phyloP scores from a whole-genome alignment of 2,329 filamentous ascomycete genomes.

The Elsinoe necatrix region DNA sequence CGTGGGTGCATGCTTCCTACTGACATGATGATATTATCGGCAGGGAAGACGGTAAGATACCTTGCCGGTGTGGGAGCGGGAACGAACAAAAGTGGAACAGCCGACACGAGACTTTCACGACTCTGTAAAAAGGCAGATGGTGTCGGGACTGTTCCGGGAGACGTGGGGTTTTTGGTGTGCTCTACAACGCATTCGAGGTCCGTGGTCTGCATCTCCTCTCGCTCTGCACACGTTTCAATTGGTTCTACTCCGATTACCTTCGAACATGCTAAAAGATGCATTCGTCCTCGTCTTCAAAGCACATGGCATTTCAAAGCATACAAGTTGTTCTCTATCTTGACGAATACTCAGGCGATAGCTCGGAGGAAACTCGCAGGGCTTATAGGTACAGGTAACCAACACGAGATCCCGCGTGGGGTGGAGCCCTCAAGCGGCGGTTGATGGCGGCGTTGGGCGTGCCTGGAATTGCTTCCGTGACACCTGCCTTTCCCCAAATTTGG shows the following conservation, averaged over 20 bases:
- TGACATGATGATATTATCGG: neutral
- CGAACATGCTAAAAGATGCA: too few relatives aligned
- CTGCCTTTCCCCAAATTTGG: slow-evolving; percentile 5
- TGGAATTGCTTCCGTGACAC: neutral
- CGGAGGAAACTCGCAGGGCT: neutral
- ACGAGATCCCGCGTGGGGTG: neutral
- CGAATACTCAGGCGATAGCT: neutral
- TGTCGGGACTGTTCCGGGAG: neutral
- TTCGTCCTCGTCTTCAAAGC: too few relatives aligned
- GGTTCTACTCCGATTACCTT: too few relatives aligned
- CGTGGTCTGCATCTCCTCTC: neutral
- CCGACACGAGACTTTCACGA: neutral
- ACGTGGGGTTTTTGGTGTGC: neutral
- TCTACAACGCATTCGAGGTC: neutral
- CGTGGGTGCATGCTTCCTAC: neutral
- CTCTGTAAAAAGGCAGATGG: neutral
- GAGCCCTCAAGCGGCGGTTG: neutral
- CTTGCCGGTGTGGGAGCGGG: neutral
- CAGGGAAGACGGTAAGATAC: neutral
- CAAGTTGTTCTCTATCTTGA: neutral
- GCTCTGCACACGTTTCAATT: neutral
- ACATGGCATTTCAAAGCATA: neutral
- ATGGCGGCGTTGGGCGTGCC: neutral
- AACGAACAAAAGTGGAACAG: neutral
- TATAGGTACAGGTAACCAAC: neutral